Evolutionary conservation across 2,329 filamentous ascomycete genomes (phyloP), one percentile per base, ranked within the genome.

Genomic region (Sporothrix inflata): DNA sequence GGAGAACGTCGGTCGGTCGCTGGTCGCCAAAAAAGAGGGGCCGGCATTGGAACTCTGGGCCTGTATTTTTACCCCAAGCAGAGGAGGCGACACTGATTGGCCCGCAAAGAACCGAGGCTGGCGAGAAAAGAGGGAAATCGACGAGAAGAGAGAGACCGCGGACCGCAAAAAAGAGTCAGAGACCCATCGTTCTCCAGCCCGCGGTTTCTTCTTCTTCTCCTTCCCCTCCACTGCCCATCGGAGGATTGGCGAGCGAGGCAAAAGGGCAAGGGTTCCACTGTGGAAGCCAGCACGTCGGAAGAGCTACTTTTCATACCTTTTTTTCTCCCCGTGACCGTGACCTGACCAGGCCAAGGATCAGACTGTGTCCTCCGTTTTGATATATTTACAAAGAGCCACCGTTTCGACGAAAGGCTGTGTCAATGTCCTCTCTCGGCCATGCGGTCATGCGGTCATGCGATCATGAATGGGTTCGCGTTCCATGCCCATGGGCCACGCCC

Each of bases 81-180:
- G 53, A 45, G 60, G 60, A 45, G 38, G 60, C 27, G 34, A 14
- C n/a, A 57, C 34, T 67, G 21, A 71, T 73, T 73, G 61, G 73
- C 69, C 75, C 72, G 68, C 60, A 69, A 70, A 71, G 72, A 71
- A 71, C 75, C 75, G 75, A 76, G 75, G 75, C 66, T 74, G 70
- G 12, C 38, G 47, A 30, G 34, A 19, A 27, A 16, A 16, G 47
- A 16, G 1, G 16, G 47, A 27, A 16, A 45, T n/a, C 38, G 24
- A 6, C 11, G 11, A 60, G 27, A 19, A n/a, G 51, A 38, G 60
- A 63, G 60, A 34, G 38, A 45, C 38, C 38, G 60, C 38, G 60
- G 38, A 65, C 38, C 11, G 60, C 34, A 42, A n/a, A 21, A 7
- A 14, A 30, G 11, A 16, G 60, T 63, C 57, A 61, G 8, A 42